These are phyloP conservation scores for Apiospora marii DNA, from an alignment of 2,329 filamentous ascomycete genomes.

Conservation along the genomic window DNA sequence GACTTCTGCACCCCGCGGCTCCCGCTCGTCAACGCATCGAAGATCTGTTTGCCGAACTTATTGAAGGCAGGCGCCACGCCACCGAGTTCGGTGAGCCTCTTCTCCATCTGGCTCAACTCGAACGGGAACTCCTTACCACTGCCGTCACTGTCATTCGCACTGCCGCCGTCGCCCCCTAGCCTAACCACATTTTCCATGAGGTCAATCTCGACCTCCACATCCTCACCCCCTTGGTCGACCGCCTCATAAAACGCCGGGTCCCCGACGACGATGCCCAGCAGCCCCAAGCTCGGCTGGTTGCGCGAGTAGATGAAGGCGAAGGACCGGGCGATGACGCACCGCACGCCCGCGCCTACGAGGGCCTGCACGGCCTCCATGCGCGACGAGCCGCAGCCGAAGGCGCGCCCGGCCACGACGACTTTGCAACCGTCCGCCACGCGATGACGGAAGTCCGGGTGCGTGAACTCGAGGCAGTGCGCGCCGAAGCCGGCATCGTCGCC, in stretches of 20 bases:
- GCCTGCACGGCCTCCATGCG: conserved; percentile 53
- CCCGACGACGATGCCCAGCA: conserved; percentile 50
- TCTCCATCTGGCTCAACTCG: conserved; percentile 48
- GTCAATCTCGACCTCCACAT: conserved; percentile 47
- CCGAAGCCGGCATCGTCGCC: conserved; percentile 45
- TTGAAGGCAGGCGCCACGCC: conserved; percentile 49
- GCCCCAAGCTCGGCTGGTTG: conserved; percentile 54
- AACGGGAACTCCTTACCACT: conserved; percentile 40
- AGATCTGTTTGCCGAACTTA: conserved; percentile 46
- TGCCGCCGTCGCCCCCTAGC: conserved; percentile 31
- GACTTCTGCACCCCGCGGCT: conserved; percentile 23
- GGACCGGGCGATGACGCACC: conserved; percentile 52
- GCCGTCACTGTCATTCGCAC: not conserved
- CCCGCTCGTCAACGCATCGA: conserved; percentile 36
- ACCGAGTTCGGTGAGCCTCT: conserved; percentile 44
- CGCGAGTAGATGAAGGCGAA: conserved; percentile 56
- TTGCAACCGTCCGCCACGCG: conserved; percentile 45
- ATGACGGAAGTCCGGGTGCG: conserved; percentile 49
- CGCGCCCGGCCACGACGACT: conserved; percentile 54
- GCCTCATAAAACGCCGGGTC: conserved; percentile 49
- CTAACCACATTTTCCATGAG: conserved; percentile 34
- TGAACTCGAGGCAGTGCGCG: conserved; percentile 49
- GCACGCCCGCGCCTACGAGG: conserved; percentile 47
- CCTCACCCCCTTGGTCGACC: conserved; percentile 38
- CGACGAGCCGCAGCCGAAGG: conserved; percentile 55